Evolutionary conservation across 768 basidiomycete species (phyloP), one percentile per base, ranked within the genome.

Genomic region (Psilocybe subaeruginosa): DNA sequence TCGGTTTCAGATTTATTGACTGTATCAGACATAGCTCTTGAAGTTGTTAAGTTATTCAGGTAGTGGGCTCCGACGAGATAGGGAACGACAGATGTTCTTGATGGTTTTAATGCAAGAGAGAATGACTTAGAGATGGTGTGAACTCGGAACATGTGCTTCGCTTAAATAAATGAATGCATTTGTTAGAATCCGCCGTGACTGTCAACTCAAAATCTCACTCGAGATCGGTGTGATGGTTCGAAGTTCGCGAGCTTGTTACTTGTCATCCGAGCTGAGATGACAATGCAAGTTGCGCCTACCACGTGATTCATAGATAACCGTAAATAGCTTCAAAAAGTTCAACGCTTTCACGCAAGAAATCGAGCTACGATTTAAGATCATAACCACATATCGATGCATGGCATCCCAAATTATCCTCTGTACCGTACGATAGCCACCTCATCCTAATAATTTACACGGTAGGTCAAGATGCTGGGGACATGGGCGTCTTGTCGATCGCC

Each of bases 1-100:
- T 97, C 95, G 8, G 78, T 73, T 5, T 95, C 93, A 33, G 85
- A 78, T 78, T 93, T 85, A 56, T 74, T 66, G 2, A 69, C 65
- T 19, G 3, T 54, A 41, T 60, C 64, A 9, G 79, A 69, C 80
- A 82, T 82, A 14, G 63, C 66, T 73, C 76, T 74, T 29, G 55
- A 52, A 41, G 37, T 37, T 50, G 56, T 11, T 16, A 39, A 55
- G 11, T 23, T 49, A 27, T 56, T 57, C 12, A 47, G 35, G 51
- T 43, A 58, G 37, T 17, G 62, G 29, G 35, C 30, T 45, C 17
- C 27, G 39, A 19, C 29, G 7, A 33, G 51, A n/a, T 31, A n/a
- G 50, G 23, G 55, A 50, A 56, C 4, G 43, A 27, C 45, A 46
- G 35, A 5, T 54, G 41, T 33, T 53, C 31, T 31, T 16, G 54